Evolutionary conservation across 2,329 filamentous ascomycete genomes (phyloP), one percentile per base, ranked within the genome.

Genomic region (Aspergillus hiratsukae): DNA sequence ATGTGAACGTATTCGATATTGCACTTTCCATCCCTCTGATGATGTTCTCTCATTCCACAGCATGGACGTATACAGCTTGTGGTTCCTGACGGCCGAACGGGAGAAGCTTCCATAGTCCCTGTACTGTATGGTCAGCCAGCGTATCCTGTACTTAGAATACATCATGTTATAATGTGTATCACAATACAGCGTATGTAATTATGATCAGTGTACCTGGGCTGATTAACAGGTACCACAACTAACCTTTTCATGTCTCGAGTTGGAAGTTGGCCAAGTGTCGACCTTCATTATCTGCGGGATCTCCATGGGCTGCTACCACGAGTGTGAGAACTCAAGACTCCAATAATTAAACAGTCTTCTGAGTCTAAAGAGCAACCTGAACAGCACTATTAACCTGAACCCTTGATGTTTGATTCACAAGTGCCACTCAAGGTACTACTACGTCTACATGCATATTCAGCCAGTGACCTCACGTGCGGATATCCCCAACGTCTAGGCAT

Each of bases 241-340:
- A 25, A 43, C 21, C 40, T 21, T 21, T 25, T 1, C 21, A 27
- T 56, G n/a, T 53, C 55, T 56, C 49, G 50, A 60, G 54, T 48
- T 51, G 56, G 58, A 54, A 60, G 56, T 58, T 60, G 56, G 56
- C 58, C 58, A 58, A 57, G 58, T 60, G 56, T 56, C 58, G 56
- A 54, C 51, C 50, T 28, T 53, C 48, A 50, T 54, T 31, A 40
- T 49, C 31, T 28, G 27, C 11, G 11, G 43, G 19, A 21, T 23
- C 49, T 25, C 19, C 37, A 23, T 49, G 37, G 52, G 50, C 52
- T 53, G 53, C 49, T 27, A 49, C 29, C 21, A 46, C 17, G 43
- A 8, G 21, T 25, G 43, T 27, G 21, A 14, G 3, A 17, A 11
- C 14, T 23, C 19, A 25, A 11, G n/a, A 23, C 43, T 8, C 43